A percentile compares a stretch with the other conserved stretches of the same genome.
These are phyloP conservation scores for Cladosporium velox DNA, from an alignment of 2,329 filamentous ascomycete species.

Conservation along the genomic window DNA sequence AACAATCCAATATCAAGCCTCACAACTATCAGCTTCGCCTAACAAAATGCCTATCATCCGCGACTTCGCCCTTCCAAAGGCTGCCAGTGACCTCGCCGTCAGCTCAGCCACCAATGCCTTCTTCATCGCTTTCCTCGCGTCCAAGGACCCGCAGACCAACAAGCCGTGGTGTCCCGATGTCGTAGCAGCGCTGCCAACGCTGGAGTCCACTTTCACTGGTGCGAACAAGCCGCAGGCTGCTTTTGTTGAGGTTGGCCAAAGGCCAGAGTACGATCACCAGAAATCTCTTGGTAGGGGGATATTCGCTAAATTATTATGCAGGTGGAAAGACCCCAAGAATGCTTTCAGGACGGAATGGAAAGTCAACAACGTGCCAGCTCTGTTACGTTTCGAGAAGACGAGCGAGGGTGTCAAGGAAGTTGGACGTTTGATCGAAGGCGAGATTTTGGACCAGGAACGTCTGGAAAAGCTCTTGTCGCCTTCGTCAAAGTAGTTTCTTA, in stretches of 20 bases:
- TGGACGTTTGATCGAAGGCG: conserved; percentile 26
- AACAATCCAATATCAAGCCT: neutral
- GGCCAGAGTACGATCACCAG: conserved; percentile 21
- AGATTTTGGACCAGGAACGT: conserved; percentile 25
- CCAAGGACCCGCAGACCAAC: conserved; percentile 24
- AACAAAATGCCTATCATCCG: conserved; percentile 22
- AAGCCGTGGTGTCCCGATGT: conserved; percentile 30
- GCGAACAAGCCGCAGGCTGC: conserved; percentile 22
- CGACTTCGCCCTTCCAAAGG: conserved; percentile 10
- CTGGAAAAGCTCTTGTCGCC: conserved; percentile 17
- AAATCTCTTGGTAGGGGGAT: neutral
- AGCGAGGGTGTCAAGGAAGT: conserved; percentile 22
- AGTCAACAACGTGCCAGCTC: conserved; percentile 25
- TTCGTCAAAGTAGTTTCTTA: neutral
- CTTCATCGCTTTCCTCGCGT: conserved; percentile 28
- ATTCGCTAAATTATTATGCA: conserved; percentile 2
- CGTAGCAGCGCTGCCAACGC: conserved; percentile 23
- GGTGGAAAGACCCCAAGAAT: conserved; percentile 26
- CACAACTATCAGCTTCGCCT: neutral
- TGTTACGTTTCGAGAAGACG: conserved; percentile 24
- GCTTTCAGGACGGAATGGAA: conserved; percentile 21
- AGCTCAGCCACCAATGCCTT: conserved; percentile 4
- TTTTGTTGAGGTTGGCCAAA: conserved; percentile 28
- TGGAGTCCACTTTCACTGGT: conserved; percentile 24
- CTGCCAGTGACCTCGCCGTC: conserved; percentile 6